Conservation (phyloP, 805 yeast genomes). For the Wickerhamiella spandovensis region DNA sequence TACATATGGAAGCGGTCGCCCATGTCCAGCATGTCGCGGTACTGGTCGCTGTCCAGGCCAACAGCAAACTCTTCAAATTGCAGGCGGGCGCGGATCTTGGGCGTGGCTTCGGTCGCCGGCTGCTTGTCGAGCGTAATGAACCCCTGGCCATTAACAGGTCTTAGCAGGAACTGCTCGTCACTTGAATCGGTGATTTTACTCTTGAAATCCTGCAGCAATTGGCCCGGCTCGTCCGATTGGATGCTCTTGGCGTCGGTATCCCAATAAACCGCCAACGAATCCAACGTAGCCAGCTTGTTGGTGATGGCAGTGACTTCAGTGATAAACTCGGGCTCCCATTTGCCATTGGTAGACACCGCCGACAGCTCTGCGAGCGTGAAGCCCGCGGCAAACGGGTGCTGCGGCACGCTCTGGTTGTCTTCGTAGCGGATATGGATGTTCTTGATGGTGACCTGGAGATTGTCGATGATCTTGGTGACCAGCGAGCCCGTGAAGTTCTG, state of each 20-base stretch:
- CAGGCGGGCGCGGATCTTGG: conserved; percentile 56
- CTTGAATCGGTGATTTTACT: conserved; percentile 16
- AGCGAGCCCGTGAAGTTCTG: conserved; percentile 61
- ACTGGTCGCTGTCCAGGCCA: conserved; percentile 72
- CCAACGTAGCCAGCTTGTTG: conserved; percentile 62
- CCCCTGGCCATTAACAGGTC: conserved; percentile 86
- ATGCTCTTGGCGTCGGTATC: conserved; percentile 50
- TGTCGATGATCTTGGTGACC: conserved; percentile 82
- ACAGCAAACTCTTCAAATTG: conserved; percentile 84
- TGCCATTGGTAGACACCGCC: conserved; percentile 76
- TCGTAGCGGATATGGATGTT: conserved; percentile 90
- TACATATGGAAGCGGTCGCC: conserved; percentile 73
- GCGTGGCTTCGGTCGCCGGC: conserved; percentile 29
- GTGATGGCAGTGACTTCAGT: conserved; percentile 54
- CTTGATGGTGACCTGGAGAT: conserved; percentile 78
- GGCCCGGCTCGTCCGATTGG: conserved; percentile 23
- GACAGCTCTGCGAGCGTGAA: conserved; percentile 72
- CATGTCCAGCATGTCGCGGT: conserved; percentile 66
- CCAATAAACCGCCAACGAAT: conserved; percentile 71
- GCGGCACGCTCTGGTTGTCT: conserved; percentile 58
- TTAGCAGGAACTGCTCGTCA: conserved; percentile 35
- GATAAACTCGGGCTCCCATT: conserved; percentile 78
- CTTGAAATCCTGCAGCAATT: conserved; percentile 28
- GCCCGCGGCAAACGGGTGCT: conserved; percentile 71
- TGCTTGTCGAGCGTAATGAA: conserved; percentile 70